Evolutionary conservation across 768 basidiomycete species (phyloP).

Genomic region (Xerocomellus chrysenteron): DNA sequence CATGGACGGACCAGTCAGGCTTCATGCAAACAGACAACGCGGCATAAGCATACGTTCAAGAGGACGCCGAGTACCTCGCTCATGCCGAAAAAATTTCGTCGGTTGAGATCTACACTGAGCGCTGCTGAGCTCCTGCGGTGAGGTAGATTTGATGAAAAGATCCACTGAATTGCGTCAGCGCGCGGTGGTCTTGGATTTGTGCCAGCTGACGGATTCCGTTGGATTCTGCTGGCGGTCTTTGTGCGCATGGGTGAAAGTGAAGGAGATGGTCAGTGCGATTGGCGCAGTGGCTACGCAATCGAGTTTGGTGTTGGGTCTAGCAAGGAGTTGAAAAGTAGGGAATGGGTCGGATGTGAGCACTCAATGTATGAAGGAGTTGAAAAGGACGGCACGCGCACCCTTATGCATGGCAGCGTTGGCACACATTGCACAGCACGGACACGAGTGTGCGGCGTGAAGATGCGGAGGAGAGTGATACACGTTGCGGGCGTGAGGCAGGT

Average conservation of each 20-base stretch:
- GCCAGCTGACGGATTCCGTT: conserved; percentile 24
- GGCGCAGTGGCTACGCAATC: conserved; percentile 8
- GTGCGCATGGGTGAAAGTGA: conserved; percentile 24
- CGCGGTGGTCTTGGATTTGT: conserved; percentile 31
- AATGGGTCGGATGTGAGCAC: conserved; percentile 9
- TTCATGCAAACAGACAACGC: background rate
- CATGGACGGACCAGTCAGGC: conserved; percentile 12
- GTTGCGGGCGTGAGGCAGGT: conserved; percentile 25
- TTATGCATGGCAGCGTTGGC: conserved; percentile 25
- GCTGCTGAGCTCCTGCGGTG: conserved; percentile 57
- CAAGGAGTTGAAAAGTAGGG: conserved; percentile 3
- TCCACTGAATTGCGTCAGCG: conserved; percentile 60
- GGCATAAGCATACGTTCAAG: conserved; percentile 55
- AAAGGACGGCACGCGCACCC: conserved; percentile 24
- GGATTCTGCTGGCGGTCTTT: conserved; percentile 23
- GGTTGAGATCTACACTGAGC: conserved; percentile 58
- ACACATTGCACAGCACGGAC: conserved; percentile 26
- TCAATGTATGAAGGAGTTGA: conserved; percentile 12
- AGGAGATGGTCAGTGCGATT: conserved; percentile 10
- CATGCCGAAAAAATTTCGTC: conserved; percentile 76
- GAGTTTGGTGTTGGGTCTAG: background rate
- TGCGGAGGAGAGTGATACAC: conserved; percentile 21
- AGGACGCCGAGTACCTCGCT: conserved; percentile 76
- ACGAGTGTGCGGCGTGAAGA: conserved; percentile 34
- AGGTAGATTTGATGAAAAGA: conserved; percentile 73